Conservation (phyloP, 805 yeast genomes). For the Komagataella kurtzmanii region DNA sequence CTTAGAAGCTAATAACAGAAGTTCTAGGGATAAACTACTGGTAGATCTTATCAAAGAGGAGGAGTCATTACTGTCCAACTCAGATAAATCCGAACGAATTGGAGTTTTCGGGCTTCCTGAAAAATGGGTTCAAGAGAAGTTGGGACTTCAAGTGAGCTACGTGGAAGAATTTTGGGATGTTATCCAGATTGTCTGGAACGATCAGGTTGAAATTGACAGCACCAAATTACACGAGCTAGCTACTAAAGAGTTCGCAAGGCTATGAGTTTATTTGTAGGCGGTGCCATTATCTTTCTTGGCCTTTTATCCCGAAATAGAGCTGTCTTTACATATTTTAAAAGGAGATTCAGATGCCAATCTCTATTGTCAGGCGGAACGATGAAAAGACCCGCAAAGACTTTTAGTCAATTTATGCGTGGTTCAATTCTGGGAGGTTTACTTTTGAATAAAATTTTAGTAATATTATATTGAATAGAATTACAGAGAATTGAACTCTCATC, state of each 20-base stretch:
- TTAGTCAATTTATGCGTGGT: too few species aligned
- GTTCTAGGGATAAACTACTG: conserved; percentile 7
- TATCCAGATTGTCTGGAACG: conserved; percentile 56
- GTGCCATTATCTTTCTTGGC: neutral
- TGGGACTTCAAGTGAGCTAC: conserved; percentile 46
- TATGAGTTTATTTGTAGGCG: neutral
- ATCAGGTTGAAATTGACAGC: conserved; percentile 13
- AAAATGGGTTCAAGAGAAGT: conserved; percentile 31
- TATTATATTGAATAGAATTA: too few species aligned
- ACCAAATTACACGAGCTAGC: neutral
- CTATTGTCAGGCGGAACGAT: too few species aligned
- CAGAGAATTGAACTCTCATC: too few species aligned
- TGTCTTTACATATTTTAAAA: too few species aligned
- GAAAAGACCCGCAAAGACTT: too few species aligned
- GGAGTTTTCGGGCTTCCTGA: conserved; percentile 30
- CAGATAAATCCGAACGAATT: conserved; percentile 1
- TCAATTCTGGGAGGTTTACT: too few species aligned
- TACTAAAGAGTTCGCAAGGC: neutral
- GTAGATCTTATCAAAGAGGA: conserved; percentile 13
- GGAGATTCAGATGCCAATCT: too few species aligned
- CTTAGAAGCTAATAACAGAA: conserved; percentile 7
- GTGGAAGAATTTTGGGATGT: conserved; percentile 76
- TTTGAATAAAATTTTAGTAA: too few species aligned
- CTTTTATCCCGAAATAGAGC: too few species aligned
- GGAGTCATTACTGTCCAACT: conserved; percentile 9